phyloP scores from a whole-genome alignment of 2,329 filamentous ascomycete species.

The Colletotrichum tropicale region DNA sequence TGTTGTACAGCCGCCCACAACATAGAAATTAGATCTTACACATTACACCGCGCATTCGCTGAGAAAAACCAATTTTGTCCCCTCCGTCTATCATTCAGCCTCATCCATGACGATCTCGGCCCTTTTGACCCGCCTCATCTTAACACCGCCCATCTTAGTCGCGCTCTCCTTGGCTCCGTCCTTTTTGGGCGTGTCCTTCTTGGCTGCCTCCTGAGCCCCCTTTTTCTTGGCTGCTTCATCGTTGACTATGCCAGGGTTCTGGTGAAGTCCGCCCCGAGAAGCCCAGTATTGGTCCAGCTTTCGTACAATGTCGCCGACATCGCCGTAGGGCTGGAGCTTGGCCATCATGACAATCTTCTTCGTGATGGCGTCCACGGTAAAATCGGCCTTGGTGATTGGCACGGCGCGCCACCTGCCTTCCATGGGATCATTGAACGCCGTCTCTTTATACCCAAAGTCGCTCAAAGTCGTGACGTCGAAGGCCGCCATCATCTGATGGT shows the following conservation, averaged over 20 bases:
- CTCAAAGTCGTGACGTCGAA: slow-evolving; percentile 45
- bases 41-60: neutral
- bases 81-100: neutral
- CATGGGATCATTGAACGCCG: slow-evolving; percentile 41
- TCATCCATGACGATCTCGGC: neutral
- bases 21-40: neutral
- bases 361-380: neutral
- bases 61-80: neutral
- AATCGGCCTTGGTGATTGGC: neutral
- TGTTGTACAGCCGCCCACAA: neutral
- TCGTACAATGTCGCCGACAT: neutral
- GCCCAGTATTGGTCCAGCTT: neutral
- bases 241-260: neutral
- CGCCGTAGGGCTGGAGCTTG: slow-evolving; percentile 6
- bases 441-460: slow-evolving; percentile 42
- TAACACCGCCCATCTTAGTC: neutral
- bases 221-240: neutral
- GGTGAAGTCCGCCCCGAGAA: neutral
- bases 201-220: neutral
- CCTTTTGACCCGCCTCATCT: neutral
- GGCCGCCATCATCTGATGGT: slow-evolving; percentile 51
- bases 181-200: neutral
- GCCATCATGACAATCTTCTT: slow-evolving; percentile 11
- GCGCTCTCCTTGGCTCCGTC: neutral
- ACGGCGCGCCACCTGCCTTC: slow-evolving; percentile 35